Conservation (phyloP, 2,329 filamentous ascomycete species). For the Ophiosphaerella narmari region DNA sequence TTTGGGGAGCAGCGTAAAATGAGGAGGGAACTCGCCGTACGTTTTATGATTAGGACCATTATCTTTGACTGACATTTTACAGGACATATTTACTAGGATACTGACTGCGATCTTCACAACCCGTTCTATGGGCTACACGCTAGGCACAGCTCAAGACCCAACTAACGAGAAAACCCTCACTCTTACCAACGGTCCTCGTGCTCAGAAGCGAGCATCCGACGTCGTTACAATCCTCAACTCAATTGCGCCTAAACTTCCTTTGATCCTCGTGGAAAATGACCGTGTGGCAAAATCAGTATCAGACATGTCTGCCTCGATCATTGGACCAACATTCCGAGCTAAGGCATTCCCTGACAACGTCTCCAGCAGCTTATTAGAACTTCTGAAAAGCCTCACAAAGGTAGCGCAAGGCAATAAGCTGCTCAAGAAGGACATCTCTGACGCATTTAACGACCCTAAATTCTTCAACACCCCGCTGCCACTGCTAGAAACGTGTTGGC, state of each 20-base stretch:
- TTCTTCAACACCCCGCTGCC: constrained; percentile 76
- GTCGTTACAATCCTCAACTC: constrained; percentile 78
- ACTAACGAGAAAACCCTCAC: constrained; percentile 22
- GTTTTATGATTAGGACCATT: constrained; percentile 45
- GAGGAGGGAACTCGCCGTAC: constrained; percentile 83
- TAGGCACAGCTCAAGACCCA: constrained; percentile 54
- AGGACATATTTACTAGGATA: constrained; percentile 88
- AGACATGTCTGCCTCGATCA: constrained; percentile 80
- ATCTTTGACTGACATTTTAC: constrained; percentile 6
- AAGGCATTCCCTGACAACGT: constrained; percentile 88
- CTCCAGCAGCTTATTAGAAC: constrained; percentile 68
- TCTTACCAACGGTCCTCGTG: constrained; percentile 43
- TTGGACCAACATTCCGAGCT: constrained; percentile 80
- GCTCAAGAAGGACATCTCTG: constrained; percentile 90
- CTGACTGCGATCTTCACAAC: constrained; percentile 95
- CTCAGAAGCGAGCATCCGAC: constrained; percentile 57
- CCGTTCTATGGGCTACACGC: constrained; percentile 73
- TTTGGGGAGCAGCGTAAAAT: constrained; percentile 94
- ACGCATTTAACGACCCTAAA: constrained; percentile 86
- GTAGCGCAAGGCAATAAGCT: constrained; percentile 81
- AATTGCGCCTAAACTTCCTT: constrained; percentile 79
- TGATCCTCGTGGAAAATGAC: constrained; percentile 84
- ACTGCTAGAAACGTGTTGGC: constrained; percentile 75
- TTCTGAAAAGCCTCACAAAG: constrained; percentile 77
- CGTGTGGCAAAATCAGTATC: constrained; percentile 77